These are phyloP conservation scores for Mucor velutinosus DNA, from an alignment of 371 early-diverging fungal genomes.

Conservation along the genomic window DNA sequence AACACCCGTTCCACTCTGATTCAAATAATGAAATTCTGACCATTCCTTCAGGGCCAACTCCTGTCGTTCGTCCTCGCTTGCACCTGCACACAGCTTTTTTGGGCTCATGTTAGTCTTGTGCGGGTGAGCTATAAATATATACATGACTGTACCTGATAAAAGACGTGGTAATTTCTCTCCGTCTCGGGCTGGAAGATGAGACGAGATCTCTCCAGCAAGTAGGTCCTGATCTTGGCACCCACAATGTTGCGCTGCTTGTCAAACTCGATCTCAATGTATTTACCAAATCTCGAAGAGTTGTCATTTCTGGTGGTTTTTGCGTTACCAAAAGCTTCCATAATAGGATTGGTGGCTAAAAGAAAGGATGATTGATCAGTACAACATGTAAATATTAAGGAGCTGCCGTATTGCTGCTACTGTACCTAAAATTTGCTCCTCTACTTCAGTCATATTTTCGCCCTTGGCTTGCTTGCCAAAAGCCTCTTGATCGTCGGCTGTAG, in stretches of 20 bases:
- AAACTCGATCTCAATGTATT: slow-evolving; percentile 95
- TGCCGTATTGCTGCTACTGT: neutral
- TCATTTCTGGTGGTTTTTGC: slow-evolving; percentile 99
- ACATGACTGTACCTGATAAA: slow-evolving; percentile 78
- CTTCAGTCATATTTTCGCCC: slow-evolving; percentile 67
- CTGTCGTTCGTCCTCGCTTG: slow-evolving; percentile 76
- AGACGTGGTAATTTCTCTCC: slow-evolving; percentile 99
- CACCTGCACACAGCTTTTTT: slow-evolving; percentile 82
- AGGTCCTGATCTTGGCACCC: slow-evolving; percentile 96
- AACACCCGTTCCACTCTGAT: slow-evolving; percentile 79
- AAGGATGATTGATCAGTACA: neutral
- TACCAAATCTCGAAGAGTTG: slow-evolving; percentile 98
- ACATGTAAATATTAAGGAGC: neutral
- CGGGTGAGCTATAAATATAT: neutral
- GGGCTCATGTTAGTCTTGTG: neutral
- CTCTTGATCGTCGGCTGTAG: slow-evolving; percentile 81
- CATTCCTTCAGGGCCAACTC: slow-evolving; percentile 74
- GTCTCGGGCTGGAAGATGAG: slow-evolving; percentile 92
- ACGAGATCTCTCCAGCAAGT: slow-evolving; percentile 96
- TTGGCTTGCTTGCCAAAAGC: slow-evolving; percentile 38
- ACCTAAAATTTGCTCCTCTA: slow-evolving; percentile 81
- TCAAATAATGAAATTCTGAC: slow-evolving; percentile 82
- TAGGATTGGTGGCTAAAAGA: slow-evolving; percentile 89
- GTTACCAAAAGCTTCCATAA: slow-evolving; percentile 99
- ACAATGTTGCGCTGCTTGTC: slow-evolving; percentile 81